These are phyloP conservation scores for Yamadazyma insecticola DNA, from an alignment of 805 yeast species.

Conservation along the genomic window DNA sequence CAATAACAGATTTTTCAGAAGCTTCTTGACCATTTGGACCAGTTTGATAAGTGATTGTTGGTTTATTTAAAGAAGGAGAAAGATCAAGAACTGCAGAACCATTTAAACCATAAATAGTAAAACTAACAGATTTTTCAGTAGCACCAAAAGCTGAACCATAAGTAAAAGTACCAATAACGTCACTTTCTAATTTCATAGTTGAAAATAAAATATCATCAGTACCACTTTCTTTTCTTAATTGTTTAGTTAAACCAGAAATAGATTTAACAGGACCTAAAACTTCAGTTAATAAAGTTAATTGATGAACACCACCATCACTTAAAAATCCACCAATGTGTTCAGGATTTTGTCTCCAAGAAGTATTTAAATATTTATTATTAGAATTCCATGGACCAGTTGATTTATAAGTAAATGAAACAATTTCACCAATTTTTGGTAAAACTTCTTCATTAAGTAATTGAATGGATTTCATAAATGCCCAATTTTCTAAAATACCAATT, in stretches of 20 bases:
- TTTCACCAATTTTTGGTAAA: conserved; percentile 68
- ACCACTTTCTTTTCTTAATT: conserved; percentile 73
- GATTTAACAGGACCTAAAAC: conserved; percentile 70
- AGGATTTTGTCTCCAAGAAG: conserved; percentile 87
- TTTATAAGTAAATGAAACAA: conserved; percentile 64
- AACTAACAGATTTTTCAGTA: conserved; percentile 59
- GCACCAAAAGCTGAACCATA: conserved; percentile 88
- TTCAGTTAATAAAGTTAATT: conserved; percentile 78
- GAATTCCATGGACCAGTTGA: conserved; percentile 70
- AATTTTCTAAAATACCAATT: conserved; percentile 79
- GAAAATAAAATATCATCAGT: conserved; percentile 78
- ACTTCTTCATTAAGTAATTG: conserved; percentile 45
- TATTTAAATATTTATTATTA: conserved; percentile 55
- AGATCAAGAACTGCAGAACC: conserved; percentile 73
- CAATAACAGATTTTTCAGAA: conserved; percentile 45
- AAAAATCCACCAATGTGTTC: conserved; percentile 90
- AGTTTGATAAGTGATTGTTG: conserved; percentile 32
- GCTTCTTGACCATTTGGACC: conserved; percentile 36
- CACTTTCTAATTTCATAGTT: conserved; percentile 54
- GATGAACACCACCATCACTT: conserved; percentile 97
- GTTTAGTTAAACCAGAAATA: conserved; percentile 73
- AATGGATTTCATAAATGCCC: conserved; percentile 69
- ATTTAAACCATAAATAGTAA: conserved; percentile 71
- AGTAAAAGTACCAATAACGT: conserved; percentile 77
- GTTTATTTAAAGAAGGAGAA: conserved; percentile 41